Evolutionary conservation across 1,284 basidiomycete genomes (phyloP), one percentile per base, ranked within the genome.

Genomic region (Tilletia walkeri): DNA sequence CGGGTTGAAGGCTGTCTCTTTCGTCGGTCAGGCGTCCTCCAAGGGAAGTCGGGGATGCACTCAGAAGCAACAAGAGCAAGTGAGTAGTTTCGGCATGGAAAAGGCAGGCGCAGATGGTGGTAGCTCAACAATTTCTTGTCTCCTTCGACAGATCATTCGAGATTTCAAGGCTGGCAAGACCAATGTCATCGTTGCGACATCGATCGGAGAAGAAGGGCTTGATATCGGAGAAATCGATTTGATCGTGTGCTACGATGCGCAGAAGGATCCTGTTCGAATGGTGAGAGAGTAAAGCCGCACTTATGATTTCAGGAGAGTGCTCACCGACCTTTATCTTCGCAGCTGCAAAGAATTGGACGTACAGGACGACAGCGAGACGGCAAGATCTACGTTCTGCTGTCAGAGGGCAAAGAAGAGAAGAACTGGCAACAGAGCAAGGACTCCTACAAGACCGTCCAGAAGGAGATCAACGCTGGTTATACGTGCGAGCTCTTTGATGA

Each of bases 161-260:
- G 89, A 90, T 72, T 99, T 99, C 87, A 95, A 95, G 84, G 85
- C 86, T 2, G 94, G 93, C 41, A 90, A 90, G 70, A 93, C 89
- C 84, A 98, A 99, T 78, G 90, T 98, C 41, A 86, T 99, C 4
- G 95, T 99, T 1, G 92, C 95, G 0, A 99, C 96, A 0, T 96
- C 92, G 2, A 94, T 99, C 71, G 96, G 96, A 39, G 96, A 99
- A 85, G 96, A 99, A 84, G 96, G 96, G 73, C 87, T 99, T n/a
- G 96, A 99, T 83, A 99, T 99, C 70, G 96, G 96, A 63, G 95
- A 97, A 80, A 91, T 99, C n/a, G 96, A 99, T 83, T 87, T 95
- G 81, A 96, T 97, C 69, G 87, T 97, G 54, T 96, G 95, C 80
- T 99, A 99, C 84, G 96, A 99, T 78, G 91, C 95, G 49, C 93